Base-by-base conservation (phyloP, 164 flowering plant species). In the Macadamia integrifolia region DNA sequence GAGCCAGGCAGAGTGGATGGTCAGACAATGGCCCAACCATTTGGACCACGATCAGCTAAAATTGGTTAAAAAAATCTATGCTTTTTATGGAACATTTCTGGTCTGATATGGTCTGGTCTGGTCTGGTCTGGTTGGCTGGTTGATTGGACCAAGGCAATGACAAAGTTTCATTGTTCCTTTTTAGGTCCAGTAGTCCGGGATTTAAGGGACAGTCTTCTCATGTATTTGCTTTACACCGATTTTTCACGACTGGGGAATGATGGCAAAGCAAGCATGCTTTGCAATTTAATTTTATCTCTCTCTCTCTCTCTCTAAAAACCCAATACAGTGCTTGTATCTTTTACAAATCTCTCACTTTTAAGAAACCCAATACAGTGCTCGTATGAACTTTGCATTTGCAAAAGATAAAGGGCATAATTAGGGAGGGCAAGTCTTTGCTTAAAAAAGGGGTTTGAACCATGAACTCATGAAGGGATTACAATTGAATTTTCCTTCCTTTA, bases 241-340 rank as follows among this genome's bases (percentile, higher is more conserved):
- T 62, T 72, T 70, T 50, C 28, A 57, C 65, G 70, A 55, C 71
- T 64, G 35, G 64, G 68, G 73, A 75, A 83, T 81, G 76, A 83
- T 80, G 66, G 71, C 78, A 76, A 75, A 76, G 78, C 17, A 71
- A 76, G 81, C 87, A 81, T 79, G 81, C 86, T 76, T 77, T 81
- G 66, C 30, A 44, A 61, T 46, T 17, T 28, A 28, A 48, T 42
- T 62, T n/a, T 59, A 35, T 13, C 12, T 14, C 13, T 23, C 31
- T 53, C 61, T 23, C 11, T 32, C 40, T 28, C 58, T 6, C 30
- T 56, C 5, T 10, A 31, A 11, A 17, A 53, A 53, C 18, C 1
- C n/a, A 53, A 14, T 17, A 14, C 17, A 17, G 18, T 53, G 57
- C 50, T 4, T 46, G 15, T 23, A 23, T 23, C 23, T 23, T 23